Conservation (phyloP, 2,329 filamentous ascomycete genomes). For the Pyrenochaeta sp. region DNA sequence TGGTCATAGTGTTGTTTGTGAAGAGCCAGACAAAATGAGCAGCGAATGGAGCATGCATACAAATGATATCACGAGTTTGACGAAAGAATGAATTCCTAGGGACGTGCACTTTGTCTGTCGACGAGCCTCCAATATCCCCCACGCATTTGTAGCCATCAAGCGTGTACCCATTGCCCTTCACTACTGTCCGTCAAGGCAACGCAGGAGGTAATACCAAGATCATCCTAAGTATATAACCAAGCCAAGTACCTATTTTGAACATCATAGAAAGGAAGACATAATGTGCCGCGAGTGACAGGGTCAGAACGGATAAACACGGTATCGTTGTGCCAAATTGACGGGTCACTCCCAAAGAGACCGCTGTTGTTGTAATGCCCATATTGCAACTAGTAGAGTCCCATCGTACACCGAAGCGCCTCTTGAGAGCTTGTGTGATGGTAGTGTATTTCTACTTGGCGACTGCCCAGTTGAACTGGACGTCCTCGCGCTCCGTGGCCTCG, state of each 20-base stretch:
- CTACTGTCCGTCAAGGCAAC: not conserved
- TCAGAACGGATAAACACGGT: not conserved
- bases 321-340: not conserved
- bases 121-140: not conserved
- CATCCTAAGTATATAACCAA: not conserved
- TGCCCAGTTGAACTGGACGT: constrained; percentile 29
- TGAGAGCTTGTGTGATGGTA: not conserved
- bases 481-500: constrained; percentile 24
- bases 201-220: not conserved
- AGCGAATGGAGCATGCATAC: too few species aligned
- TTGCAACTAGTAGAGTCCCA: not conserved
- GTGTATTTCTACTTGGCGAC: constrained; percentile 1
- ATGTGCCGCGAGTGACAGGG: not conserved
- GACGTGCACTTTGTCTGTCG: not conserved
- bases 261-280: not conserved
- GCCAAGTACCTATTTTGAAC: not conserved
- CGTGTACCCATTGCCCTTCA: not conserved
- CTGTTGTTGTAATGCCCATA: not conserved
- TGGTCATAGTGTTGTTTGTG: too few species aligned
- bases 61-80: too few species aligned
- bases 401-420: not conserved
- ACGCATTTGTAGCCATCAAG: not conserved
- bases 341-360: not conserved
- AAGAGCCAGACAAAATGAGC: too few species aligned
- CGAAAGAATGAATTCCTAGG: not conserved